Conservation (phyloP, 2,329 filamentous ascomycete species). For the Aureobasidium namibiae region DNA sequence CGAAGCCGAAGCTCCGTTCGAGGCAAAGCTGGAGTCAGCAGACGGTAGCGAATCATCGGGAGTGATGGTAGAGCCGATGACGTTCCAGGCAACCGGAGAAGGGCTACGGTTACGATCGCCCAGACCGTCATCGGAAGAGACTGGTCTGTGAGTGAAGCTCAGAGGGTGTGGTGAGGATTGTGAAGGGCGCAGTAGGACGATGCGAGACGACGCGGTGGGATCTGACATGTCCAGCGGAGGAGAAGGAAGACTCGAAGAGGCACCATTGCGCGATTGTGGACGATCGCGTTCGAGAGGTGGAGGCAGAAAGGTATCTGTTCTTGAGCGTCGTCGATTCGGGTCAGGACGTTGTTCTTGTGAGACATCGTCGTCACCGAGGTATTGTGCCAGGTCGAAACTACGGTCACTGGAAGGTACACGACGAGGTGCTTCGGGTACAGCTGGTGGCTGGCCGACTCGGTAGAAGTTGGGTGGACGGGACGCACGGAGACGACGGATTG, state of each 20-base stretch:
- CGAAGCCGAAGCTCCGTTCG: conserved; percentile 44
- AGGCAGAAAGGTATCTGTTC: not conserved
- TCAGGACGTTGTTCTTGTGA: not conserved
- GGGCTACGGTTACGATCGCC: conserved; percentile 78
- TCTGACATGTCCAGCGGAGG: conserved; percentile 6
- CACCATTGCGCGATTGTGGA: conserved; percentile 3
- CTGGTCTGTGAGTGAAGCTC: not conserved
- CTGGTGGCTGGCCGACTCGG: not conserved
- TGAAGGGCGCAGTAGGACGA: not conserved
- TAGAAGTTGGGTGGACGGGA: not conserved
- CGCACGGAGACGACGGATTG: conserved; percentile 43
- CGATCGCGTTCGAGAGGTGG: conserved; percentile 7
- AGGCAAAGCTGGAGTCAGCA: conserved; percentile 73
- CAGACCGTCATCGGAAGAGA: conserved; percentile 45
- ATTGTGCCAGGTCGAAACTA: not conserved
- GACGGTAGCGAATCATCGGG: conserved; percentile 76
- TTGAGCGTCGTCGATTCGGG: not conserved
- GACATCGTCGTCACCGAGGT: not conserved
- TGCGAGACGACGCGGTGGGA: not conserved
- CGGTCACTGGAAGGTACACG: not conserved
- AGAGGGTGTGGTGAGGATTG: conserved; percentile 4
- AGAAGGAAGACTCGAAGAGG: not conserved
- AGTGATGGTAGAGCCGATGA: conserved; percentile 68
- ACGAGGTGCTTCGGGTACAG: not conserved
- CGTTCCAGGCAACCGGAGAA: conserved; percentile 62